A percentile compares a stretch with the other conserved stretches of the same genome.
Evolutionary conservation across 2,329 filamentous ascomycete genomes (phyloP).

Genomic region (Xylariales sp.): DNA sequence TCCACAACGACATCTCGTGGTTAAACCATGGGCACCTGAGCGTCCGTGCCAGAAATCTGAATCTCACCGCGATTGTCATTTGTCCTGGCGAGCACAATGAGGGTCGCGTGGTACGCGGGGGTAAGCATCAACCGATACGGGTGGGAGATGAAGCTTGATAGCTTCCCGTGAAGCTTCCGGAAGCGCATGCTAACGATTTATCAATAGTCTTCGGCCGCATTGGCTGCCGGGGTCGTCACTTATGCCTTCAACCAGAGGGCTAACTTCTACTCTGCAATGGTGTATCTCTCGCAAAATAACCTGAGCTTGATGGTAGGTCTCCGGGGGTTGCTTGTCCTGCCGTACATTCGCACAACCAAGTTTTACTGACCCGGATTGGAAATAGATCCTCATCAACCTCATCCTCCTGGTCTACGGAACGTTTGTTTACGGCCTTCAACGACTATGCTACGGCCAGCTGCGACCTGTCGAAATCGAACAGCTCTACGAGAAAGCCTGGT

Average conservation of each 20-base stretch:
- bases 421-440: slow-evolving; percentile 82
- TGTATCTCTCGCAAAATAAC: slow-evolving; percentile 95
- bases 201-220: slow-evolving; percentile 77
- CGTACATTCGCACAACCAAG: too few relatives aligned
- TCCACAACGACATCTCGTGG: slow-evolving; percentile 6
- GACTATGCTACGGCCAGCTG: slow-evolving; percentile 83
- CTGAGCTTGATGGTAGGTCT: slow-evolving; percentile 79
- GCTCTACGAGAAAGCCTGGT: slow-evolving; percentile 96
- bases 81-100: slow-evolving; percentile 39
- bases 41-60: slow-evolving; percentile 9
- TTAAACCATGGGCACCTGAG: slow-evolving; percentile 31
- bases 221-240: slow-evolving; percentile 78
- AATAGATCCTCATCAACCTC: slow-evolving; percentile 84
- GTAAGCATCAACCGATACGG: slow-evolving; percentile 35
- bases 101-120: slow-evolving; percentile 57
- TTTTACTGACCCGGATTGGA: too few relatives aligned
- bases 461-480: slow-evolving; percentile 95
- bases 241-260: slow-evolving; percentile 92
- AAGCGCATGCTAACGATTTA: too few relatives aligned
- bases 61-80: not conserved
- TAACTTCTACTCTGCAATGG: slow-evolving; percentile 97
- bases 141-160: too few relatives aligned
- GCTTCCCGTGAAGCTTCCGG: too few relatives aligned
- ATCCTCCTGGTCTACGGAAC: slow-evolving; percentile 75
- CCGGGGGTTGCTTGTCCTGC: too few relatives aligned